These are phyloP conservation scores for Solanum sitiens DNA, from an alignment of 257 asterid species.

Conservation along the genomic window DNA sequence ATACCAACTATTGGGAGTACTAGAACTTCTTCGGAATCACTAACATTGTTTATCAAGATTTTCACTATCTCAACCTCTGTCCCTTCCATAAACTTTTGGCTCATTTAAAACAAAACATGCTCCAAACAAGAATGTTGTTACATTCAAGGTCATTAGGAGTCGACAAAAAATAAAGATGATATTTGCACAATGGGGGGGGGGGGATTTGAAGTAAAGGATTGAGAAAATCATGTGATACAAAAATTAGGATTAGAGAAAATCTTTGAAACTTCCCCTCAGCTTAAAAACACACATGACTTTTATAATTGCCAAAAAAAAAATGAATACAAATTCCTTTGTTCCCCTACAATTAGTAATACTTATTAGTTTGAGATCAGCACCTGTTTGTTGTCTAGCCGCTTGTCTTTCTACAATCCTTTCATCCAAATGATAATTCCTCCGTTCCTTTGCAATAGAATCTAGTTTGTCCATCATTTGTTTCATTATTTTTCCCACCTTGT, in stretches of 20 bases:
- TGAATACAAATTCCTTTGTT: not conserved
- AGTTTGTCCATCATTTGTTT: not conserved
- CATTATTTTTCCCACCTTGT: constrained; percentile 10
- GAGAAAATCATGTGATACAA: not conserved
- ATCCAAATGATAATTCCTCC: constrained; percentile 4
- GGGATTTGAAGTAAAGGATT: not conserved
- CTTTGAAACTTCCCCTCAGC: too few relatives aligned
- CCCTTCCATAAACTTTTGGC: not conserved
- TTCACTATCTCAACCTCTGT: too few relatives aligned
- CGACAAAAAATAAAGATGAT: too few relatives aligned
- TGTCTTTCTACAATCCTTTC: not conserved
- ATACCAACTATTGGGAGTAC: not conserved
- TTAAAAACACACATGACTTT: not conserved
- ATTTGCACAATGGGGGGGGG: not conserved
- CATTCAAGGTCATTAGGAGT: too few relatives aligned
- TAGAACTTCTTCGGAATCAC: too few relatives aligned
- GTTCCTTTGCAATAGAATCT: constrained; percentile 8
- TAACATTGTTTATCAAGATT: too few relatives aligned
- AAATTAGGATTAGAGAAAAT: too few relatives aligned
- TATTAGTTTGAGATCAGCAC: not conserved
- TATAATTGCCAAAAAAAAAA: not conserved
- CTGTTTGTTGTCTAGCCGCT: not conserved
- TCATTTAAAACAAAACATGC: not conserved
- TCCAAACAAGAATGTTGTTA: not conserved
- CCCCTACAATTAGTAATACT: not conserved